Base-by-base conservation (phyloP, 345 rosid species). In the Aquilaria malaccensis region DNA sequence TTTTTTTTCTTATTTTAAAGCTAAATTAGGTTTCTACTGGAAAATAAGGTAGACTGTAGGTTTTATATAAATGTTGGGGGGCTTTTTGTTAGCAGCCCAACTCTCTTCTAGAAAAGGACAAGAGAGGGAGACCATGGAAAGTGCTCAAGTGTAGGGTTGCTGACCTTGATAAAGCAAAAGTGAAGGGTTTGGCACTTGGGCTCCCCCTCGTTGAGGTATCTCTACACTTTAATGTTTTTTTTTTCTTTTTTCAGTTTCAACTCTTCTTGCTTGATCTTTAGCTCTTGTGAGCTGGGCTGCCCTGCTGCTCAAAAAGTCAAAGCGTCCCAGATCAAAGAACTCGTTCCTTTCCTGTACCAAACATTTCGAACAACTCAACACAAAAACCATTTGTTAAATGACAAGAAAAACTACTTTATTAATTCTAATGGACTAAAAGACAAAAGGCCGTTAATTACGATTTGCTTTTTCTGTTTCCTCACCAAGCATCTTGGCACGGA, bases 391-490 rank as follows among this genome's bases (percentile, higher is more conserved):
- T 22, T 22, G 2, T 22, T 55, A 11, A 0, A 2, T 13, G 10
- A 13, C 13, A 10, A 43, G 13, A 11, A 50, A 30, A 6, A 10
- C 22, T 22, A 22, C 22, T 22, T 22, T 22, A 45, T 41, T 13
- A 45, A 33, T 52, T 43, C 52, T 9, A 53, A 30, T 60, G 54
- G 6, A 15, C 60, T 55, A 68, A 65, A 33, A 65, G 69, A 69
- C 67, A 67, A 69, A 81, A 77, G 74, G 85, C 85, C 88, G 85
- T 63, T 66, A 74, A 80, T 83, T 66, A 77, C 85, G 84, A 54
- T 56, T 60, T 59, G 73, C 66, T 74, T 74, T 71, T 69, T 49
- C 50, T 60, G 58, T 55, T 60, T n/a, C 56, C 63, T 53, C 60
- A 13, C 6, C 45, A 50, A 32, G 41, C 11, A 47, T 45, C 61